Evolutionary conservation across 306 rosid genomes (phyloP).

Genomic region (Ziziphus jujuba): DNA sequence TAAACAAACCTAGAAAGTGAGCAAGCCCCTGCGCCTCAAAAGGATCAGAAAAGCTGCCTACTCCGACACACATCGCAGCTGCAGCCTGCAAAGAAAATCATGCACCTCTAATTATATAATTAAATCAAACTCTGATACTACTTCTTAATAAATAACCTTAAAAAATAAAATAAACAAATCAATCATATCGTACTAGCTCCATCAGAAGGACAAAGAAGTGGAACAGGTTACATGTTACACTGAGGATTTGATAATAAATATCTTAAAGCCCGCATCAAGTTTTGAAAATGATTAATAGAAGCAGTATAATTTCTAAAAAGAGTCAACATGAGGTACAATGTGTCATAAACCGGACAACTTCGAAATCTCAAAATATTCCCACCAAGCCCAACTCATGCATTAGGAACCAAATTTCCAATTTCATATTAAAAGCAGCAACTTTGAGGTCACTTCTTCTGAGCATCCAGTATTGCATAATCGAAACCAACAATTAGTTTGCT

Average conservation of each 20-base stretch:
- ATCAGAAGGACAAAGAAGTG: neutral
- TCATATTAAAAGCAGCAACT: neutral
- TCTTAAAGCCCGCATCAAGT: too few relatives aligned
- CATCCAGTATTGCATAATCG: neutral
- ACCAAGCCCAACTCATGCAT: neutral
- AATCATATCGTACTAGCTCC: neutral
- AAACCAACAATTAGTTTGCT: neutral
- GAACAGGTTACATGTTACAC: too few relatives aligned
- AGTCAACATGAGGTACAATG: neutral
- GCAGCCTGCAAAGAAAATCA: slow-evolving; percentile 68
- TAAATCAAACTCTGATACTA: slow-evolving; percentile 13
- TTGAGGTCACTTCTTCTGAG: neutral
- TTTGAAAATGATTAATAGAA: neutral
- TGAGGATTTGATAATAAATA: too few relatives aligned
- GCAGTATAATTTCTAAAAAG: neutral
- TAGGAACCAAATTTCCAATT: slow-evolving; percentile 3
- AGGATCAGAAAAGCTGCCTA: slow-evolving; percentile 95
- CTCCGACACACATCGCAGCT: slow-evolving; percentile 95
- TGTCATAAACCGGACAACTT: neutral
- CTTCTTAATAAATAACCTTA: neutral
- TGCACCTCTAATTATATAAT: slow-evolving; percentile 2
- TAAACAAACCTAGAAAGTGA: slow-evolving; percentile 75
- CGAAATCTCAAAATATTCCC: neutral
- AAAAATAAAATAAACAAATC: neutral
- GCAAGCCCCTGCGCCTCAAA: slow-evolving; percentile 92